Evolutionary conservation across 768 basidiomycete genomes (phyloP), one percentile per base, ranked within the genome.

Genomic region (Cystofilobasidium capitatum): DNA sequence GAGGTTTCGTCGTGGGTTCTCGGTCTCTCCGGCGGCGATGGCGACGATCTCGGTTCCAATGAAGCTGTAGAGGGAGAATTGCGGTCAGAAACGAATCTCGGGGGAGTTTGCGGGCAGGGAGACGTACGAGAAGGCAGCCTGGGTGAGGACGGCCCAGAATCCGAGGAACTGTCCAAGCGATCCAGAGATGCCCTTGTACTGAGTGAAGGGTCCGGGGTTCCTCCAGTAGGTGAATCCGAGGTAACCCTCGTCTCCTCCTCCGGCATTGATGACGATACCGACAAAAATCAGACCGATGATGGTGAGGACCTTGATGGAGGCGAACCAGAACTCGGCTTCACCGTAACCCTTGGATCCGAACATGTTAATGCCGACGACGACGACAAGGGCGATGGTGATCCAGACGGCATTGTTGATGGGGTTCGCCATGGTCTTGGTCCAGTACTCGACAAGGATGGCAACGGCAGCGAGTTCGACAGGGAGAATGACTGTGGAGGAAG

Each of bases 71-170:
- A n/a, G n/a, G n/a, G n/a, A n/a, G n/a, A n/a, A n/a, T n/a, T n/a
- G n/a, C n/a, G n/a, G n/a, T n/a, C n/a, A n/a, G n/a, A n/a, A n/a
- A n/a, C n/a, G n/a, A n/a, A n/a, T n/a, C n/a, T n/a, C n/a, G n/a
- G n/a, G n/a, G n/a, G n/a, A n/a, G n/a, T n/a, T n/a, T n/a, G n/a
- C n/a, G n/a, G n/a, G n/a, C n/a, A n/a, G n/a, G n/a, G n/a, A n/a
- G n/a, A n/a, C n/a, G n/a, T n/a, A n/a, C n/a, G 89, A 91, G 81
- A 93, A 96, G 17, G 89, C 91, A 4, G 93, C 93, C 71, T 92
- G 87, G 9, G 86, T 85, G 78, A 94, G 74, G 69, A 84, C 85
- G 2, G 83, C 80, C 66, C 83, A 79, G 75, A 86, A 86, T 10
- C 84, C 85, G 20, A 24, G 77, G 82, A 97, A 96, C 31, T 80